These are phyloP conservation scores for Leucoagaricus sp. DNA, from an alignment of 1,284 basidiomycete genomes.

Conservation along the genomic window DNA sequence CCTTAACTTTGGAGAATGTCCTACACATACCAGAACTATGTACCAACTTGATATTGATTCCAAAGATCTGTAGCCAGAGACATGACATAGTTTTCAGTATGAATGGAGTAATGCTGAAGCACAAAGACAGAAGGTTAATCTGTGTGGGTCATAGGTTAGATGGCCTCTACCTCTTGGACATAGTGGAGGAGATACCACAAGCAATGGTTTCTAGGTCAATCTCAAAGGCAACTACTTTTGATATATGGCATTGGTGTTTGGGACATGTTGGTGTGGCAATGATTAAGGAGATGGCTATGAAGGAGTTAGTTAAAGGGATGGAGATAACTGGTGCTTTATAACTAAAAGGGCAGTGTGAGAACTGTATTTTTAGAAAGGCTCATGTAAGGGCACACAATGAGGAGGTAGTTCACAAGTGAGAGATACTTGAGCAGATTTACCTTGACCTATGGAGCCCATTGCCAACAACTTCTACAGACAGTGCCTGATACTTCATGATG, in stretches of 20 bases:
- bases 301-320: background rate
- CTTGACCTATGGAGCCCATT: slow-evolving; percentile 20
- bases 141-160: background rate
- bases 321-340: background rate
- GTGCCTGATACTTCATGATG: slow-evolving; percentile 22
- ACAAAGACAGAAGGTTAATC: background rate
- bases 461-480: background rate
- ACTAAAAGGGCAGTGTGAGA: slow-evolving; percentile 6
- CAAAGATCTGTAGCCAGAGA: background rate
- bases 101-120: background rate
- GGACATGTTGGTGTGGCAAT: background rate
- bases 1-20: background rate
- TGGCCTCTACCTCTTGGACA: background rate
- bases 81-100: background rate
- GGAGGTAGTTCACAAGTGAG: slow-evolving; percentile 12
- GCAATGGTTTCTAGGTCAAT: background rate
- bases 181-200: background rate
- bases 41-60: background rate
- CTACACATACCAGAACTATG: background rate
- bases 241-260: background rate
- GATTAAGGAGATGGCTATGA: background rate
- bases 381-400: slow-evolving; percentile 19
- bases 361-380: slow-evolving; percentile 22
- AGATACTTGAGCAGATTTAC: slow-evolving; percentile 14
- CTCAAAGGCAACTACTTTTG: background rate